Conservation (phyloP, 1,284 basidiomycete genomes). For the Malassezia dermatis region DNA sequence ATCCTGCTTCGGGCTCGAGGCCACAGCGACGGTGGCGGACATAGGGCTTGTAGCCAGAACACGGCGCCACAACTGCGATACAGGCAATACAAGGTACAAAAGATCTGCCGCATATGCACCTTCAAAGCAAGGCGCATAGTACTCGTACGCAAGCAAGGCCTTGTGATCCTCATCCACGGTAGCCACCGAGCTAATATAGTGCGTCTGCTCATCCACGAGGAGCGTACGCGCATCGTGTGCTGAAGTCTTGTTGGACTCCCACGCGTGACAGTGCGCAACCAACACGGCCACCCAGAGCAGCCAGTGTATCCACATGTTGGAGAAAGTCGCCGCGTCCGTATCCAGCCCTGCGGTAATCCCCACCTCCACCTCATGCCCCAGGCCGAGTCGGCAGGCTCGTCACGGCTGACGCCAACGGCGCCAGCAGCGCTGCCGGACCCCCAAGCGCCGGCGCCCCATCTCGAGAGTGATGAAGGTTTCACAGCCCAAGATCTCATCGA, state of each 20-base stretch:
- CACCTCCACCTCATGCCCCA: background rate
- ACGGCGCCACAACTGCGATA: constrained; percentile 39
- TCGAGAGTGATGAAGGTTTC: constrained; percentile 27
- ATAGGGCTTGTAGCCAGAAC: constrained; percentile 25
- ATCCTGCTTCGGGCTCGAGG: constrained; percentile 24
- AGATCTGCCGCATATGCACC: constrained; percentile 22
- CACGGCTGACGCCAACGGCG: background rate
- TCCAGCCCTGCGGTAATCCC: too few relatives aligned
- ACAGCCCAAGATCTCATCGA: constrained; percentile 47
- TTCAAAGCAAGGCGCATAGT: constrained; percentile 39
- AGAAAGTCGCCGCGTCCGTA: background rate
- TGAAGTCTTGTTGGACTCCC: background rate
- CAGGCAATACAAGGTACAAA: constrained; percentile 39
- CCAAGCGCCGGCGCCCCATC: background rate
- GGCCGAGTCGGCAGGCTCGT: background rate
- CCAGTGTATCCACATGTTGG: background rate
- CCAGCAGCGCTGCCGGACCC: constrained; percentile 7
- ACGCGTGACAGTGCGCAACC: background rate
- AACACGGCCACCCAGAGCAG: background rate
- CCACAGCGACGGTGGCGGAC: constrained; percentile 28
- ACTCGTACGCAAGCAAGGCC: constrained; percentile 20
- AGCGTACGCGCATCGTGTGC: constrained; percentile 1
- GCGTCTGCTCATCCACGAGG: background rate
- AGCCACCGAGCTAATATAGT: constrained; percentile 4
- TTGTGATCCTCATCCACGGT: background rate